Conservation (phyloP, 176 grass and related monocot genomes). For the Cenchrus americanus region DNA sequence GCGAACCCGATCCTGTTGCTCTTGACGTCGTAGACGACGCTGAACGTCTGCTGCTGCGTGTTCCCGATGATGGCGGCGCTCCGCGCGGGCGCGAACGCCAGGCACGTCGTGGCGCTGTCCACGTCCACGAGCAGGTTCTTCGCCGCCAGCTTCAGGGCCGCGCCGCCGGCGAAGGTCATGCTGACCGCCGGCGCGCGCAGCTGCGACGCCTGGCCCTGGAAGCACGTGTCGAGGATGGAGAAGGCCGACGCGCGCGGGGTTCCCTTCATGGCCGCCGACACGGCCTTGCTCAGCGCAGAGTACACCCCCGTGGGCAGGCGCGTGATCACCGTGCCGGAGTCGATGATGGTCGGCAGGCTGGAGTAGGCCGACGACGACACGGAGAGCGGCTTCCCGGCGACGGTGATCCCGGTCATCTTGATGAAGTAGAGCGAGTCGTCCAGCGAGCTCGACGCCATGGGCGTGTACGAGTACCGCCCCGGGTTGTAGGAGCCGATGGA, state of each 20-base stretch:
- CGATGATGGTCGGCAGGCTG: slow-evolving; percentile 67
- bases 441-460: slow-evolving; percentile 62
- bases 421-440: slow-evolving; percentile 91
- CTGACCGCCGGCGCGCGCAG: slow-evolving; percentile 54
- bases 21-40: slow-evolving; percentile 79
- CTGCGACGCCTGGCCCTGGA: slow-evolving; percentile 41
- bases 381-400: slow-evolving; percentile 46
- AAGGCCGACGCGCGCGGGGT: slow-evolving; percentile 36
- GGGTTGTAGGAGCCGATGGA: slow-evolving; percentile 69
- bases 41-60: slow-evolving; percentile 83
- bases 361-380: slow-evolving; percentile 53
- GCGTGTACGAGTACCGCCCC: slow-evolving; percentile 73
- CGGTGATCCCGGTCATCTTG: slow-evolving; percentile 63
- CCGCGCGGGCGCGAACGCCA: slow-evolving; percentile 61
- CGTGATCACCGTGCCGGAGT: slow-evolving; percentile 85
- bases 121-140: slow-evolving; percentile 71
- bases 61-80: slow-evolving; percentile 82
- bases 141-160: slow-evolving; percentile 49
- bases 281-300: slow-evolving; percentile 65
- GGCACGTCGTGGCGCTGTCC: slow-evolving; percentile 67
- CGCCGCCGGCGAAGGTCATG: slow-evolving; percentile 71
- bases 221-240: slow-evolving; percentile 87
- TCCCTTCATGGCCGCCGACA: slow-evolving; percentile 50
- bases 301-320: slow-evolving; percentile 66
- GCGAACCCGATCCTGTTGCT: slow-evolving; percentile 71